Evolutionary conservation across 2,329 filamentous ascomycete species (phyloP), one percentile per base, ranked within the genome.

Genomic region (Cercospora zeina): DNA sequence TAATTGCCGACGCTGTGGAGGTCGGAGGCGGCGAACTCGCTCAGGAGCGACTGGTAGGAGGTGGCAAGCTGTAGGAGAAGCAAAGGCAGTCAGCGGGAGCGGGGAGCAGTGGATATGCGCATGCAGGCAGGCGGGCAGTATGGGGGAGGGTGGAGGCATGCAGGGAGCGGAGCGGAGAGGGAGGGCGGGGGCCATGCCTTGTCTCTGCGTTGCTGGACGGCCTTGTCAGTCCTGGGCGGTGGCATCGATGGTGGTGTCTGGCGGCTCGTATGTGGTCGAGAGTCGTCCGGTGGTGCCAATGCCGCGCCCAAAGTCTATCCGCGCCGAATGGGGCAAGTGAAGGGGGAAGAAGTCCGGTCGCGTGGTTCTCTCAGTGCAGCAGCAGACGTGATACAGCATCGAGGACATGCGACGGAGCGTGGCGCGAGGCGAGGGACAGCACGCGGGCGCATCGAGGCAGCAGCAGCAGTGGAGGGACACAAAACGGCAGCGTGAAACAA

Each of bases 31-130:
- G 91, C 89, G 81, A 99, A 99, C 79, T 97, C 93, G 81, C 91
- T 97, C 76, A 99, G 86, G 72, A 99, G 85, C 80, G 96, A 90
- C 81, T 96, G 90, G 81, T 99, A 99, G 70, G 95, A 97, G 78
- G 89, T 90, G 76, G 93, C 91, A 82, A 99, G 93, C 93, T 97
- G 77, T 49, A 54, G 36, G 34, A 33, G 13, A 39, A 65, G 64
- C 57, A 30, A 59, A 27, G 37, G 45, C 47, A 54, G 24, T 54
- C 45, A 19, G 61, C 50, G 37, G 19, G 31, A 19, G 58, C 42
- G 36, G 39, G 39, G 31, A 61, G 60, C 49, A 54, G 51, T 50
- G 54, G 39, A 30, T 24, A 54, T 47, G 45, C 42, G n/a, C 24
- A 13, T 34, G 42, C 21, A 47, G 21, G 42, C 42, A 47, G 21